A percentile compares a stretch with the other conserved stretches of the same genome.
Evolutionary conservation across 169 alveolate species (phyloP).

Genomic region (Eimeria sp.): DNA sequence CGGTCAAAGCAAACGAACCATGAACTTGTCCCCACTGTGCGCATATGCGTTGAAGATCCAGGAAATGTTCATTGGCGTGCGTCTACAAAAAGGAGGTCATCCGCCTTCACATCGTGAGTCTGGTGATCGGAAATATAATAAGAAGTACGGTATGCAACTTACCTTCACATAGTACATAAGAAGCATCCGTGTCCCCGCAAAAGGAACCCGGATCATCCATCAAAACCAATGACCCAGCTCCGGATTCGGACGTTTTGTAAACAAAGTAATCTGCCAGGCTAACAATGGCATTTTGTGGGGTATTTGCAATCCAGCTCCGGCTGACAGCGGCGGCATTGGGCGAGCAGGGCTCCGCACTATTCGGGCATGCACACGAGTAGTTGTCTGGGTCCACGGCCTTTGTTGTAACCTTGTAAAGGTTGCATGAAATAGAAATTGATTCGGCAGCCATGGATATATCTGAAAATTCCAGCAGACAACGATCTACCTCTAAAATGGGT

Average conservation of each 20-base stretch:
- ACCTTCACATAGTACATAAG: constrained; percentile 57
- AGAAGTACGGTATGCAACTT: neutral
- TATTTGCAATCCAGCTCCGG: neutral
- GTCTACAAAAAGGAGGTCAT: neutral
- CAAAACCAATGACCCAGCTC: neutral
- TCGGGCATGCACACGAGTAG: constrained; percentile 53
- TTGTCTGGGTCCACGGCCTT: neutral
- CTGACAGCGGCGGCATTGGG: constrained; percentile 41
- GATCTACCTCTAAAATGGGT: neutral
- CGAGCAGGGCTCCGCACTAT: constrained; percentile 30
- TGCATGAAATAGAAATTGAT: neutral
- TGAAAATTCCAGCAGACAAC: neutral
- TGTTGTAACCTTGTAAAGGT: neutral
- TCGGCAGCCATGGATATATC: neutral
- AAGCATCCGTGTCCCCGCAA: neutral
- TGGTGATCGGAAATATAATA: neutral
- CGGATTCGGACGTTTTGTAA: constrained; percentile 31
- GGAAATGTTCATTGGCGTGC: neutral
- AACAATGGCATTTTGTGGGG: constrained; percentile 1
- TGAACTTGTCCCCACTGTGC: neutral
- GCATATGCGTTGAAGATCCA: neutral
- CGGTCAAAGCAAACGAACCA: neutral
- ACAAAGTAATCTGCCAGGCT: constrained; percentile 30
- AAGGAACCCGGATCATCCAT: constrained; percentile 3
- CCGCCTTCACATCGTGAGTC: neutral